Conservation (phyloP, 176 grass and related monocot genomes). For the Musa troglodytarum region DNA sequence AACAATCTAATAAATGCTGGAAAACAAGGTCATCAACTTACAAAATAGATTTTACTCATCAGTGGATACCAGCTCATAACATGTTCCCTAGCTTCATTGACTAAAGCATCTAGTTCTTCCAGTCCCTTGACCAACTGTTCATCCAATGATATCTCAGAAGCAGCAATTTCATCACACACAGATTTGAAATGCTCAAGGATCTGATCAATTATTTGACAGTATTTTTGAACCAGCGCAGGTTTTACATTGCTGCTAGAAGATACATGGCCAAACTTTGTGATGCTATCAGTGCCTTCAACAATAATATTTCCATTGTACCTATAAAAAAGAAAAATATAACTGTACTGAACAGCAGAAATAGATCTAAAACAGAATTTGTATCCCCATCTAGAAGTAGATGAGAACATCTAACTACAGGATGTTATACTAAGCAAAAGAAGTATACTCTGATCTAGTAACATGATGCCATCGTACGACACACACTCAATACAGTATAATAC, state of each 20-base stretch:
- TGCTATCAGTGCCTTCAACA: not conserved
- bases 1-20: not conserved
- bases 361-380: not conserved
- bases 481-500: not conserved
- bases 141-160: slow-evolving; percentile 4
- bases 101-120: slow-evolving; percentile 38
- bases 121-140: slow-evolving; percentile 26
- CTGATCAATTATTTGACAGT: slow-evolving; percentile 2
- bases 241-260: slow-evolving; percentile 3
- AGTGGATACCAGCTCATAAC: slow-evolving; percentile 75
- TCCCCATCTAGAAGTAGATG: not conserved
- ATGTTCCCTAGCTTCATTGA: slow-evolving; percentile 45
- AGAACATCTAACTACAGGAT: not conserved
- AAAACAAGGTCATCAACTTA: slow-evolving; percentile 26
- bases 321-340: not conserved
- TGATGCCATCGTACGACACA: not conserved
- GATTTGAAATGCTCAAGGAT: slow-evolving; percentile 9
- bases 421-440: not conserved
- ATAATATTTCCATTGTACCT: slow-evolving; percentile 1
- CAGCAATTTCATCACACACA: slow-evolving; percentile 5
- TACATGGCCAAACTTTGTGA: not conserved
- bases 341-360: not conserved
- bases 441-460: not conserved
- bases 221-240: not conserved
- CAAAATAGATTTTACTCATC: slow-evolving; percentile 84